These are phyloP conservation scores for Tuber indicum DNA, from an alignment of 495 filamentous ascomycete species.

Conservation along the genomic window DNA sequence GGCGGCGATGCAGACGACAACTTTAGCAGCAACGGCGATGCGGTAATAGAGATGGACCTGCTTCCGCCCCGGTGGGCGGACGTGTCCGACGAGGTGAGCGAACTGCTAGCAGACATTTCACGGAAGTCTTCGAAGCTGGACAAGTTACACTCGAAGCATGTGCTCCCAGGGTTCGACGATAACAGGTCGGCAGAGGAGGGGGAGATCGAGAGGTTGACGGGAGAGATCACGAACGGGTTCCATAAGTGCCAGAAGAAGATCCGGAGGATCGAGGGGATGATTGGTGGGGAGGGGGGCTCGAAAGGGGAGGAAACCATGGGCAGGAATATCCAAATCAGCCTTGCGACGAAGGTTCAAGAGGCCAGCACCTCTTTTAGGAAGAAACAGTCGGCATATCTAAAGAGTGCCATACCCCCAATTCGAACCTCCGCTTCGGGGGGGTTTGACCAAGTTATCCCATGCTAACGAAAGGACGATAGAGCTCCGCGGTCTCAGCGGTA, in stretches of 20 bases:
- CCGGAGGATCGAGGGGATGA: conserved; percentile 75
- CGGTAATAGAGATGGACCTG: conserved; percentile 96
- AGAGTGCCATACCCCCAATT: conserved; percentile 55
- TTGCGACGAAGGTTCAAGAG: conserved; percentile 83
- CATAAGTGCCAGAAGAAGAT: conserved; percentile 85
- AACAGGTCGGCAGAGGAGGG: conserved; percentile 78
- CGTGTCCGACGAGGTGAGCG: conserved; percentile 85
- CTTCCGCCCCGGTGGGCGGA: conserved; percentile 94
- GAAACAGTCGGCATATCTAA: conserved; percentile 93
- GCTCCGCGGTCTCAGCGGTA: conserved; percentile 69
- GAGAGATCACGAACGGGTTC: conserved; percentile 80
- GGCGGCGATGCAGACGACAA: conserved; percentile 68
- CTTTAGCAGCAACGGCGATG: conserved; percentile 56
- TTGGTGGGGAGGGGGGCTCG: conserved; percentile 58
- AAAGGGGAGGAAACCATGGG: conserved; percentile 90
- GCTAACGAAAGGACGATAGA: conserved; percentile 51
- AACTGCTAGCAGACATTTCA: conserved; percentile 71
- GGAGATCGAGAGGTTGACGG: conserved; percentile 83
- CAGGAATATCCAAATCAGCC: conserved; percentile 84
- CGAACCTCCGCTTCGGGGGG: background rate
- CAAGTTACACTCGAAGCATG: conserved; percentile 91
- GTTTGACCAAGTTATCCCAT: background rate
- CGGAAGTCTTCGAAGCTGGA: conserved; percentile 77
- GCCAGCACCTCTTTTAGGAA: conserved; percentile 88
- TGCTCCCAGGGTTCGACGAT: conserved; percentile 93